Percentiles rank a stretch among this genome's conserved stretches.
These are phyloP conservation scores for Penicillium sp. DNA, from an alignment of 2,329 filamentous ascomycete genomes.

Conservation along the genomic window DNA sequence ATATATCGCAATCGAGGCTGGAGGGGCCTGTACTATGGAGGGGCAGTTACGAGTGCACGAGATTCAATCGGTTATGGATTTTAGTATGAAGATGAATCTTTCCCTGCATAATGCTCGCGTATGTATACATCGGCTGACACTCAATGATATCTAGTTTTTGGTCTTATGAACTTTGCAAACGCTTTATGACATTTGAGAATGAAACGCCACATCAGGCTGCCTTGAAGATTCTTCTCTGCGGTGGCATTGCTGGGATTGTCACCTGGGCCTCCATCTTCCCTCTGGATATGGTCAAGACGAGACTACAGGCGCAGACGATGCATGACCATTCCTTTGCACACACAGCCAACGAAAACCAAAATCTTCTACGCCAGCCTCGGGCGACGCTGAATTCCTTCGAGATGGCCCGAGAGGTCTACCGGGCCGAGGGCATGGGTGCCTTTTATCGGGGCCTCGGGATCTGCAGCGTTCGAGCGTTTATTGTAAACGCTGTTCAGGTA, in stretches of 20 bases:
- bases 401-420: conserved; percentile 68
- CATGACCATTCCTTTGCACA: conserved; percentile 19
- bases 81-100: conserved; percentile 58
- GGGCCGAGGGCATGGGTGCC: conserved; percentile 59
- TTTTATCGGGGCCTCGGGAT: conserved; percentile 77
- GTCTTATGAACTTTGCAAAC: conserved; percentile 79
- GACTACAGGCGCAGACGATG: conserved; percentile 73
- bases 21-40: conserved; percentile 77
- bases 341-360: conserved; percentile 25
- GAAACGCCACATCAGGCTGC: conserved; percentile 55
- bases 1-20: conserved; percentile 63
- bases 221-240: conserved; percentile 73
- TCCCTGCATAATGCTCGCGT: conserved; percentile 6
- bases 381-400: conserved; percentile 58
- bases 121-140: background rate
- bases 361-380: conserved; percentile 23
- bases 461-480: conserved; percentile 82
- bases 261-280: conserved; percentile 93
- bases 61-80: conserved; percentile 96
- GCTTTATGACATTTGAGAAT: conserved; percentile 52
- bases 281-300: conserved; percentile 87
- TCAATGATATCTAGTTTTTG: conserved; percentile 63
- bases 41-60: conserved; percentile 75
- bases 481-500: conserved; percentile 84
- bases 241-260: conserved; percentile 81